Evolutionary conservation across 805 yeast species (phyloP).

Genomic region (Diddensiella caesifluorescens): DNA sequence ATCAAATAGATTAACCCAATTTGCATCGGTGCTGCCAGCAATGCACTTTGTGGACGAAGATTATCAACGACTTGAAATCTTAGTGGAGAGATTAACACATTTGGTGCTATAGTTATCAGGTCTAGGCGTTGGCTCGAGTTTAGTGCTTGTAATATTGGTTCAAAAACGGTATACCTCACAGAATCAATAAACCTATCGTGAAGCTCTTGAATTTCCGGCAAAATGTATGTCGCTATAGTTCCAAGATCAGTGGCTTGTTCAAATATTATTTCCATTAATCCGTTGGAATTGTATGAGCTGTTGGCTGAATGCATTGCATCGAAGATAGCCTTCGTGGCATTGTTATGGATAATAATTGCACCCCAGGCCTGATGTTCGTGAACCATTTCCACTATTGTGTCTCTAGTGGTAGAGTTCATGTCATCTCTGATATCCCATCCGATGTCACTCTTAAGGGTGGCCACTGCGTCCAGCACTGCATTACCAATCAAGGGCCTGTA

Average conservation of each 20-base stretch:
- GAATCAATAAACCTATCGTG: conserved; percentile 29
- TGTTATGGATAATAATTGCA: conserved; percentile 46
- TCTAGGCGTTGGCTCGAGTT: conserved; percentile 26
- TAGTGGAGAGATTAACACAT: conserved; percentile 34
- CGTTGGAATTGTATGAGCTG: conserved; percentile 27
- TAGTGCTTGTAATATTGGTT: conserved; percentile 29
- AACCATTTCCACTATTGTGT: conserved; percentile 41
- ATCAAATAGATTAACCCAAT: conserved; percentile 70
- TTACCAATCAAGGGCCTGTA: conserved; percentile 1
- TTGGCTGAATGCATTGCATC: conserved; percentile 36
- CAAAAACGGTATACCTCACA: conserved; percentile 22
- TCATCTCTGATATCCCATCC: conserved; percentile 27
- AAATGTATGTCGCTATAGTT: conserved; percentile 42
- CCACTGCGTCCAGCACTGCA: background rate
- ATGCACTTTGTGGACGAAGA: conserved; percentile 24
- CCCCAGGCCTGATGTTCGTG: conserved; percentile 61
- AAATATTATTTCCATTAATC: conserved; percentile 40
- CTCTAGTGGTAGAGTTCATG: conserved; percentile 26
- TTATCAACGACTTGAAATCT: conserved; percentile 26
- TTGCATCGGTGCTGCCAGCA: conserved; percentile 61
- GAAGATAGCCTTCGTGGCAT: conserved; percentile 40
- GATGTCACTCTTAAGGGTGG: conserved; percentile 22
- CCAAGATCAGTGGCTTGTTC: conserved; percentile 62
- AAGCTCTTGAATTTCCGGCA: conserved; percentile 39
- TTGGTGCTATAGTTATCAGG: conserved; percentile 25